Conservation (phyloP, 192 early-diverging fungal species). For the Geosiphon pyriformis region DNA sequence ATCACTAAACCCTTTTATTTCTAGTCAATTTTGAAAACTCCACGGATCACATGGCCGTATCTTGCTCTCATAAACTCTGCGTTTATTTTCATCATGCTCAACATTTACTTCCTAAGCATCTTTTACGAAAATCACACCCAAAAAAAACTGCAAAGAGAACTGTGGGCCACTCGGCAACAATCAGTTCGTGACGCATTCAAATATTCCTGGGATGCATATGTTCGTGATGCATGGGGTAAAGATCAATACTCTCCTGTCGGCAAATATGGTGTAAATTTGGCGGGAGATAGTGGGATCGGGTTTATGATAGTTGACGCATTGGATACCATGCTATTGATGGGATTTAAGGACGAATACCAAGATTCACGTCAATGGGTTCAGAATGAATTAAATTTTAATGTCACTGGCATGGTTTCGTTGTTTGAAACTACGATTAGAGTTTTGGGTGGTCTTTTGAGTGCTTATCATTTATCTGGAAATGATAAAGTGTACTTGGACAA, state of each 20-base stretch:
- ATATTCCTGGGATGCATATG: constrained; percentile 75
- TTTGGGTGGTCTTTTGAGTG: constrained; percentile 76
- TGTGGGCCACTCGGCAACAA: constrained; percentile 51
- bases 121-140: no score
- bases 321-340: constrained; percentile 80
- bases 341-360: constrained; percentile 64
- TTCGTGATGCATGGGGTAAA: constrained; percentile 65
- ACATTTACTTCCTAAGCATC: no score
- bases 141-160: no score
- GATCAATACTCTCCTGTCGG: constrained; percentile 82
- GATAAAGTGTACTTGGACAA: constrained; percentile 61
- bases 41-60: no score
- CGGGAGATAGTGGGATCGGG: constrained; percentile 48
- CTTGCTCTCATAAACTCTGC: no score
- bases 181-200: constrained; percentile 63
- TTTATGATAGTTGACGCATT: constrained; percentile 82
- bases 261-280: constrained; percentile 59
- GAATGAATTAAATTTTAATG: constrained; percentile 56
- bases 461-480: constrained; percentile 69
- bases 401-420: constrained; percentile 61
- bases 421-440: constrained; percentile 91
- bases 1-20: no score
- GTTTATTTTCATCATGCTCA: no score
- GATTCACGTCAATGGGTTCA: constrained; percentile 61
- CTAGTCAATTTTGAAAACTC: no score